Conservation (phyloP, 371 early-diverging fungal genomes). For the Coemansia sp. region DNA sequence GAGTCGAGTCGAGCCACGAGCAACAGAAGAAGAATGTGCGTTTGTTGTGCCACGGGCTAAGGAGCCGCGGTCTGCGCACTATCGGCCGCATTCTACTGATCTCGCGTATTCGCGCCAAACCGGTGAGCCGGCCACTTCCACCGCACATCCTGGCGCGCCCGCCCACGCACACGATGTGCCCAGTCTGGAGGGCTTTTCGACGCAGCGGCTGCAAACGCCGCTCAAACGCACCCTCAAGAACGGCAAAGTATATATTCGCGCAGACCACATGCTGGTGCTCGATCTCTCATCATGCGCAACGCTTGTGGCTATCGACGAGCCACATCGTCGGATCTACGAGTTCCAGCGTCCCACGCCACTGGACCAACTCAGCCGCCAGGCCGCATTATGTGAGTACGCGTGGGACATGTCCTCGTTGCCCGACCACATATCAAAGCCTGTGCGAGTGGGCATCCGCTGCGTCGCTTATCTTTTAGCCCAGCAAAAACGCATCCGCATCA, state of each 20-base stretch:
- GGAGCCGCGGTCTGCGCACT: not conserved
- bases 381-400: slow-evolving; percentile 10
- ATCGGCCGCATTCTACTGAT: not conserved
- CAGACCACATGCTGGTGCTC: slow-evolving; percentile 29
- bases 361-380: not conserved
- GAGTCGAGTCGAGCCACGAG: not conserved
- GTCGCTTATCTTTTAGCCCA: slow-evolving; percentile 21
- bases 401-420: slow-evolving; percentile 23
- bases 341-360: slow-evolving; percentile 14
- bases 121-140: not conserved
- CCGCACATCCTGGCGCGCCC: not conserved
- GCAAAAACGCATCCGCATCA: slow-evolving; percentile 53
- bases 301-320: slow-evolving; percentile 21
- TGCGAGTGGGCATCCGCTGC: slow-evolving; percentile 31
- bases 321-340: slow-evolving; percentile 16
- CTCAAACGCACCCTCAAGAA: slow-evolving; percentile 34
- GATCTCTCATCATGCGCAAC: slow-evolving; percentile 14
- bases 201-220: slow-evolving; percentile 22
- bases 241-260: slow-evolving; percentile 27
- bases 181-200: slow-evolving; percentile 10
- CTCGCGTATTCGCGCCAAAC: not conserved
- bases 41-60: not conserved
- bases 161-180: not conserved
- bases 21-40: not conserved
- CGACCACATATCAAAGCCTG: slow-evolving; percentile 11